Percentiles rank a stretch among this genome's conserved stretches.
Evolutionary conservation across 139 green algal species (phyloP).

Genomic region (Chlorella sp.): DNA sequence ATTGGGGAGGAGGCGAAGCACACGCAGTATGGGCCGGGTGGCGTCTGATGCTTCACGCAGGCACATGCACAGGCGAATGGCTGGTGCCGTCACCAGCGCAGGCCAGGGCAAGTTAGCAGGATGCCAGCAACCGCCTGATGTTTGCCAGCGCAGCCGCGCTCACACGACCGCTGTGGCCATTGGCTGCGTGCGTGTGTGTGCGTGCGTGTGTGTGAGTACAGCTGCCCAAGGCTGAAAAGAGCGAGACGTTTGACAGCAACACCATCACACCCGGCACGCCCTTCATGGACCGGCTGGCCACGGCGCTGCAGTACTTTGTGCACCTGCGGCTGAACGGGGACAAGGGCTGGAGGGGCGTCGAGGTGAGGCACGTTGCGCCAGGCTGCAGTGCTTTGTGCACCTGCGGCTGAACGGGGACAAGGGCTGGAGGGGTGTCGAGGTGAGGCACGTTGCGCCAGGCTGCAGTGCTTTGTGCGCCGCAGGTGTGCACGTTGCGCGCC

Average conservation of each 20-base stretch:
- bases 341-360: constrained; percentile 84
- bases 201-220: constrained; percentile 8
- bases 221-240: constrained; percentile 68
- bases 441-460: no score
- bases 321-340: constrained; percentile 87
- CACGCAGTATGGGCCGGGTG: no score
- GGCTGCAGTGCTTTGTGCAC: constrained; percentile 98
- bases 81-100: no score
- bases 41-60: no score
- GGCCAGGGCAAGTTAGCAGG: no score
- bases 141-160: no score
- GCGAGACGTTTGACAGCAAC: constrained; percentile 85
- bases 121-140: no score
- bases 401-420: constrained; percentile 83
- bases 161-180: no score
- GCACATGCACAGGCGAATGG: no score
- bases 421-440: constrained; percentile 86
- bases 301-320: constrained; percentile 97
- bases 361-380: constrained; percentile 61
- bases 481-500: no score
- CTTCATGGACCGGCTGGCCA: constrained; percentile 88
- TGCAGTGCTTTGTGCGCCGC: no score
- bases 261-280: constrained; percentile 97
- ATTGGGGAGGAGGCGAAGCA: no score
- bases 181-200: neutral